Evolutionary conservation across 2,329 filamentous ascomycete species (phyloP).

Genomic region (Penicillium sp.): DNA sequence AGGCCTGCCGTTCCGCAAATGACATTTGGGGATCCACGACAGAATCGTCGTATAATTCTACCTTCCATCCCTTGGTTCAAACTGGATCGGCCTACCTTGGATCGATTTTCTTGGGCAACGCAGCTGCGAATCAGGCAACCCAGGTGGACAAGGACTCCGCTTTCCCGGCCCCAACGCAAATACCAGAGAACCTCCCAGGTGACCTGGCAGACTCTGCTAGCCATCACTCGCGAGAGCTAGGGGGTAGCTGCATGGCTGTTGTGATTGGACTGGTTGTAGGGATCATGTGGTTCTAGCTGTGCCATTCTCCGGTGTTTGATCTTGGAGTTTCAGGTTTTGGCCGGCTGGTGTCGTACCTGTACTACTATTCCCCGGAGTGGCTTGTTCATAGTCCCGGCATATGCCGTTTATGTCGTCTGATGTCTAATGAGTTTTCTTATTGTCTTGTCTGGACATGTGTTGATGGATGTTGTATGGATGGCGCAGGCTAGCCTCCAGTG

Average conservation of each 20-base stretch:
- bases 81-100: conserved; percentile 3
- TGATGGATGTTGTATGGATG: conserved; percentile 11
- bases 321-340: conserved; percentile 1
- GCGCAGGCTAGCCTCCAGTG: conserved; percentile 19
- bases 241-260: conserved; percentile 37
- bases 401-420: conserved; percentile 8
- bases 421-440: conserved; percentile 16
- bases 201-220: conserved; percentile 25
- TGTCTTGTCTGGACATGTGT: conserved; percentile 4
- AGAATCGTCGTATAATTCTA: background rate
- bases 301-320: background rate
- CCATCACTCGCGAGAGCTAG: conserved; percentile 26
- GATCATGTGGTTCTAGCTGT: conserved; percentile 35
- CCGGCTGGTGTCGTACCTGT: background rate
- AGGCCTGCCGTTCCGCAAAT: conserved; percentile 26
- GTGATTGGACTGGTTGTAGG: conserved; percentile 35
- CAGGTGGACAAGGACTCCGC: conserved; percentile 1
- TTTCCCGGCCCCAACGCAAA: background rate
- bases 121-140: background rate
- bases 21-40: conserved; percentile 11
- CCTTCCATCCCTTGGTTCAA: conserved; percentile 3
- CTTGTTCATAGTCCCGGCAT: background rate
- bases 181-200: conserved; percentile 11
- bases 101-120: conserved; percentile 1
- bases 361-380: background rate